phyloP scores from a whole-genome alignment of 73 alveolate genomes.

The Effrenium voratum region DNA sequence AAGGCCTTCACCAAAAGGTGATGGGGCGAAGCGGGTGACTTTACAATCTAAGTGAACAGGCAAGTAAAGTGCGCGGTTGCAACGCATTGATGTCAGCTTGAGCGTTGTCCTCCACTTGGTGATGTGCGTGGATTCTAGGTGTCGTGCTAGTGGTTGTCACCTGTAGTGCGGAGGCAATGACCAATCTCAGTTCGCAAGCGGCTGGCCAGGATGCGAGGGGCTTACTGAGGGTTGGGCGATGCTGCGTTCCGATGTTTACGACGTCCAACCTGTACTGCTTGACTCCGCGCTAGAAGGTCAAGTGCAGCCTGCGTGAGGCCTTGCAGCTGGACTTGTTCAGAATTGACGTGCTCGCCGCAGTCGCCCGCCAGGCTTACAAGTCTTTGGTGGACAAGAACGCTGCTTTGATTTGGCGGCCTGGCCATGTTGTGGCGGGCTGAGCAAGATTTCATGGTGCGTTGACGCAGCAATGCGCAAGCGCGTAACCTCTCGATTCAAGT shows the following conservation, averaged over 20 bases:
- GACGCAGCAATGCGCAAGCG: not conserved
- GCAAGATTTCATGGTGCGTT: not conserved
- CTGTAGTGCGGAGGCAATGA: too few relatives aligned
- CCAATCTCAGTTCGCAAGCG: not conserved
- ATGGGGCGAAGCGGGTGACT: too few relatives aligned
- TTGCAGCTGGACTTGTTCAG: too few relatives aligned
- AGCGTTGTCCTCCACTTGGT: too few relatives aligned
- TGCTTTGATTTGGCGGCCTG: constrained; percentile 40
- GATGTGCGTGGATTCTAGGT: too few relatives aligned
- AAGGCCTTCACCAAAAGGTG: too few relatives aligned
- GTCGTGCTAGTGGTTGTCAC: too few relatives aligned
- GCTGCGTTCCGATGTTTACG: not conserved
- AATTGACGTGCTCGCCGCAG: not conserved
- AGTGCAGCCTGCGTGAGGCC: too few relatives aligned
- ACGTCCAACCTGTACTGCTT: not conserved
- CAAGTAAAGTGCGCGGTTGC: too few relatives aligned
- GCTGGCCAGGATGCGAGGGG: not conserved
- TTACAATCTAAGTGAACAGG: too few relatives aligned
- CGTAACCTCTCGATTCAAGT: not conserved
- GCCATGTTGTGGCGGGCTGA: constrained; percentile 14
- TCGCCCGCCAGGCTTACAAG: constrained; percentile 40
- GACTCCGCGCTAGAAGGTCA: too few relatives aligned
- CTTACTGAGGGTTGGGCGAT: not conserved
- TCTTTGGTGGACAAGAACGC: constrained; percentile 34
- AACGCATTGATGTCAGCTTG: too few relatives aligned